A percentile compares a stretch with the other conserved stretches of the same genome.
Conservation (phyloP, 164 flowering plant species). For the Macadamia tetraphylla region DNA sequence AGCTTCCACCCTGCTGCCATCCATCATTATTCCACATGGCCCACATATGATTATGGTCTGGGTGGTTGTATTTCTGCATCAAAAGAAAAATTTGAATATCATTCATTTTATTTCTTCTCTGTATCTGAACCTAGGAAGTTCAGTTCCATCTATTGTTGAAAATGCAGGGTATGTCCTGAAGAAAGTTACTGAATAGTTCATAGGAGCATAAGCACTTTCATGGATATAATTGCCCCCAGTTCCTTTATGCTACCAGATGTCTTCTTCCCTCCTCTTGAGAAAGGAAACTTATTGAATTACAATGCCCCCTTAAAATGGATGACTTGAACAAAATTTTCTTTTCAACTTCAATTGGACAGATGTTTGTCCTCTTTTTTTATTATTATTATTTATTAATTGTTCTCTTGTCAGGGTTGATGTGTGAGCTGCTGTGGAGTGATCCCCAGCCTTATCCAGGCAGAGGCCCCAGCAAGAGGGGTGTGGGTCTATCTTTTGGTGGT, state of each 20-base stretch:
- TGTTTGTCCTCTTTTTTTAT: background rate
- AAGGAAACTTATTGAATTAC: background rate
- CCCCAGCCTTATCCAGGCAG: conserved; percentile 90
- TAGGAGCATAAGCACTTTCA: too few relatives aligned
- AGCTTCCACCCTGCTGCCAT: too few relatives aligned
- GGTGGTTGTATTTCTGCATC: too few relatives aligned
- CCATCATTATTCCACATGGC: too few relatives aligned
- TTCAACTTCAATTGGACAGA: too few relatives aligned
- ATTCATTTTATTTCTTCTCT: too few relatives aligned
- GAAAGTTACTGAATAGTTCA: too few relatives aligned
- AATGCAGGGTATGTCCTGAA: too few relatives aligned
- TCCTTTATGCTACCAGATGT: background rate
- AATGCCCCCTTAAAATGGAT: background rate
- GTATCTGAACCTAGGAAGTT: too few relatives aligned
- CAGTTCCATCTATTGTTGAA: too few relatives aligned
- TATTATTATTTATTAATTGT: background rate
- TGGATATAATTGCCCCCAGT: background rate
- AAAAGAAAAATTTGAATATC: too few relatives aligned
- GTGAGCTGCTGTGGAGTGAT: conserved; percentile 99
- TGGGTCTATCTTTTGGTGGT: conserved; percentile 91
- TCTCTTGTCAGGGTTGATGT: conserved; percentile 72
- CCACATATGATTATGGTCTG: too few relatives aligned
- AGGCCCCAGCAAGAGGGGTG: conserved; percentile 99
- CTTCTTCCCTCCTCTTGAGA: background rate
- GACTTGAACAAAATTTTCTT: background rate